Evolutionary conservation across 106 monocot genomes (phyloP).

Genomic region (Agapanthus africanus): DNA sequence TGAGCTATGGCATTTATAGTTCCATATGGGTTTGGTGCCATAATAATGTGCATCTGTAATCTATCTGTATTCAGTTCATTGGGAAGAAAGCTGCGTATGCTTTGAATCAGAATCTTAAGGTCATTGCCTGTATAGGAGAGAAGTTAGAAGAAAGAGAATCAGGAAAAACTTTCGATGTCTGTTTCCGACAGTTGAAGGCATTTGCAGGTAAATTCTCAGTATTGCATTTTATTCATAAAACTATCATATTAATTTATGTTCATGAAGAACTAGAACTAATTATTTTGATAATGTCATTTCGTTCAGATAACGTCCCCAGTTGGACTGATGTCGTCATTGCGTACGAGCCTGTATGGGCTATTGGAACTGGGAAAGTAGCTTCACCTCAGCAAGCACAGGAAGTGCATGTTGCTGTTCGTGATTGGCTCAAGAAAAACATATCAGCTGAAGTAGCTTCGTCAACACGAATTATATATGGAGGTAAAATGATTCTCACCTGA

Average conservation of each 20-base stretch:
- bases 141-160: slow-evolving; percentile 94
- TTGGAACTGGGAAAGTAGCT: slow-evolving; percentile 97
- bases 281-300: too few relatives aligned
- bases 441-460: slow-evolving; percentile 78
- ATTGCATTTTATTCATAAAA: too few relatives aligned
- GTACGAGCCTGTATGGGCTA: slow-evolving; percentile 99
- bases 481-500: slow-evolving; percentile 16
- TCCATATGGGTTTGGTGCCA: not conserved
- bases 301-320: slow-evolving; percentile 63
- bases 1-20: not conserved
- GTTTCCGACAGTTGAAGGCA: slow-evolving; percentile 84
- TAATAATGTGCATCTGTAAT: not conserved
- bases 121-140: slow-evolving; percentile 98
- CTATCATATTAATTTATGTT: too few relatives aligned
- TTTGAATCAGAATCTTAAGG: slow-evolving; percentile 77
- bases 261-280: not conserved
- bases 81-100: slow-evolving; percentile 99
- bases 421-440: slow-evolving; percentile 91
- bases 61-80: slow-evolving; percentile 61
- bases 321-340: slow-evolving; percentile 91
- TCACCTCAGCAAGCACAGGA: slow-evolving; percentile 95
- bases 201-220: slow-evolving; percentile 98
- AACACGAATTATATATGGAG: slow-evolving; percentile 94
- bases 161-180: slow-evolving; percentile 98
- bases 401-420: slow-evolving; percentile 81